phyloP scores from a whole-genome alignment of 2,329 filamentous ascomycete species.

The Xylaria sp. region DNA sequence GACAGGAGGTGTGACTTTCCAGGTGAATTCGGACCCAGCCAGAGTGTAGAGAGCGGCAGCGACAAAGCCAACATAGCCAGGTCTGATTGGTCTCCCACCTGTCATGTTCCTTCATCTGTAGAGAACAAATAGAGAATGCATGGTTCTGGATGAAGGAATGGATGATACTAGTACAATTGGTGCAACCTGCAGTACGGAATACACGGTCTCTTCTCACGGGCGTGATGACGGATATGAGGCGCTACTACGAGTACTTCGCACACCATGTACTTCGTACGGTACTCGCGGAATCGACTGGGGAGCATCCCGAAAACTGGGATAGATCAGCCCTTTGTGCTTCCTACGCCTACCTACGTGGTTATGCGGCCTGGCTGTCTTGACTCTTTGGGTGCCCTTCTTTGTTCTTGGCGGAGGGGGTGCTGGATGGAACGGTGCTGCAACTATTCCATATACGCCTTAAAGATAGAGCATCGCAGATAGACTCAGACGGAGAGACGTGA shows the following conservation, averaged over 20 bases:
- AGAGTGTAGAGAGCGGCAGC: background rate
- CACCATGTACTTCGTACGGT: background rate
- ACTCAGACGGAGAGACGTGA: no score
- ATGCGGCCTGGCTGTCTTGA: background rate
- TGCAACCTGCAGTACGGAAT: background rate
- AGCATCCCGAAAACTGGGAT: background rate
- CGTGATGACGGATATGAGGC: background rate
- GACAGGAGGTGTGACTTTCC: no score
- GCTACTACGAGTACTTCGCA: background rate
- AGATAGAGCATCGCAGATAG: no score
- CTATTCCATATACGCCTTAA: background rate
- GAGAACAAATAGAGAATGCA: background rate
- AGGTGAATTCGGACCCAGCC: background rate
- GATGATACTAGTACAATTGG: background rate
- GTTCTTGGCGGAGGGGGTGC: background rate
- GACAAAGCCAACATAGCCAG: background rate
- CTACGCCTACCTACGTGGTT: background rate
- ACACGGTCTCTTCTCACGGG: no score
- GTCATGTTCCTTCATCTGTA: background rate
- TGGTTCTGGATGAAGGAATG: background rate
- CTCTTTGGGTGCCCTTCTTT: no score
- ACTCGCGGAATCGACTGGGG: background rate
- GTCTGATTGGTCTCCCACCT: background rate
- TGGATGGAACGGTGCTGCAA: background rate
- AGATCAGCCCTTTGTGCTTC: background rate